Evolutionary conservation across 2,329 filamentous ascomycete genomes (phyloP), one percentile per base, ranked within the genome.

Genomic region (Sporothrix curviconia): DNA sequence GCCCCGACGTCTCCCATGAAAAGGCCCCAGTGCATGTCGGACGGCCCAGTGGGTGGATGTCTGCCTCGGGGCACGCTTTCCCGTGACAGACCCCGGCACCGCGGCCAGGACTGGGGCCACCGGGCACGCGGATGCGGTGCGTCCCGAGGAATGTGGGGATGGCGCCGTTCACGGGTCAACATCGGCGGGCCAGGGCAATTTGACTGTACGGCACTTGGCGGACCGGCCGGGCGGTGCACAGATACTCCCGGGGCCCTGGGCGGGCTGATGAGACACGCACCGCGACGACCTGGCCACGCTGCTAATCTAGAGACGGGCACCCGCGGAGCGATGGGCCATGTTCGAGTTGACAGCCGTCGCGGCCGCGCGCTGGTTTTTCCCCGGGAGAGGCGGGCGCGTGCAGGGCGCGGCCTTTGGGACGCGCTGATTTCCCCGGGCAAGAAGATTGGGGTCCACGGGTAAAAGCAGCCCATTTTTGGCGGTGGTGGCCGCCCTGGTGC

Each of bases 391-490:
- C 3, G 74, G 76, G 57, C 67, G 68, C 49, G 63, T 76, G 28
- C 85, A 65, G 74, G 87, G 87, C n/a, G 78, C 78, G 0, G 76
- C 85, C 6, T 79, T 81, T 46, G 75, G 76, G 0, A 77, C 84
- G 0, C 34, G 30, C 7, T 32, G 30, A 74, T 85, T 0, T 71
- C 80, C 0, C 81, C 87, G 0, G 82, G 82, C 34, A 75, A 87
- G 4, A 76, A 86, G 11, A 77, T 85, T 2, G 80, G 92, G 61
- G 87, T 85, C 0, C 78, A 91, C 63, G n/a, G n/a, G n/a, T n/a
- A n/a, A n/a, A 92, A 91, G 73, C 85, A 89, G 69, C 86, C 86
- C 0, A 78, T 89, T 59, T n/a, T n/a, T n/a, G n/a, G 86, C 86
- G 57, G 84, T 88, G 11, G 77, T 80, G 0, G 85, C 79, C 0